A percentile compares a stretch with the other conserved stretches of the same genome.
phyloP scores from a whole-genome alignment of 1,139 yeast genomes.

The Pichia sp. region DNA sequence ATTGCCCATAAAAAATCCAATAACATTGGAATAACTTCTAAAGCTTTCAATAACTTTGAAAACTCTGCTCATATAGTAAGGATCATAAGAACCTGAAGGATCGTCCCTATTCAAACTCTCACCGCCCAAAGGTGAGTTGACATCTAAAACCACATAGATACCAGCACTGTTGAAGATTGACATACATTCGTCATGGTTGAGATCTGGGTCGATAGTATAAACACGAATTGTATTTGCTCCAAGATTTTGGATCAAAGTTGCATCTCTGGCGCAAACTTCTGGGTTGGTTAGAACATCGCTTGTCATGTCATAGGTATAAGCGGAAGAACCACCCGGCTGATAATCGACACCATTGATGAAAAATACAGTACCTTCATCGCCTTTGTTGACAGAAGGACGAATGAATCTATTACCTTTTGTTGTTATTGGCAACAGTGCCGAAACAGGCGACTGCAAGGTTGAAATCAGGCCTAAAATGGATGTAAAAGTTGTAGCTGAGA shows the following conservation, averaged over 20 bases:
- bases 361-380: constrained; percentile 38
- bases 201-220: constrained; percentile 69
- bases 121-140: constrained; percentile 64
- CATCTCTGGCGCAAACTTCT: constrained; percentile 71
- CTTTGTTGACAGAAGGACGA: constrained; percentile 31
- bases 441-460: constrained; percentile 3
- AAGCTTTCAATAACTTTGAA: constrained; percentile 79
- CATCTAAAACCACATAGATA: constrained; percentile 79
- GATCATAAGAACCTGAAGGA: constrained; percentile 64
- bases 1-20: constrained; percentile 92
- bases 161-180: constrained; percentile 79
- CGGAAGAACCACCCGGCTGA: constrained; percentile 86
- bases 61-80: constrained; percentile 60
- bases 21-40: constrained; percentile 69
- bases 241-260: constrained; percentile 63
- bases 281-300: constrained; percentile 71
- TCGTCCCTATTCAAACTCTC: constrained; percentile 65
- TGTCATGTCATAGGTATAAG: constrained; percentile 34
- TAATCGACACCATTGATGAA: constrained; percentile 63
- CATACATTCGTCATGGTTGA: constrained; percentile 87
- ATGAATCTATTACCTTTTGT: constrained; percentile 40
- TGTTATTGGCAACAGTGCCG: constrained; percentile 37
- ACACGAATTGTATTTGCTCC: constrained; percentile 63
- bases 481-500: constrained; percentile 1
- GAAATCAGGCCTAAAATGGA: background rate